These are phyloP conservation scores for Capsella rubella DNA, from an alignment of 441 rosid species.

Conservation along the genomic window DNA sequence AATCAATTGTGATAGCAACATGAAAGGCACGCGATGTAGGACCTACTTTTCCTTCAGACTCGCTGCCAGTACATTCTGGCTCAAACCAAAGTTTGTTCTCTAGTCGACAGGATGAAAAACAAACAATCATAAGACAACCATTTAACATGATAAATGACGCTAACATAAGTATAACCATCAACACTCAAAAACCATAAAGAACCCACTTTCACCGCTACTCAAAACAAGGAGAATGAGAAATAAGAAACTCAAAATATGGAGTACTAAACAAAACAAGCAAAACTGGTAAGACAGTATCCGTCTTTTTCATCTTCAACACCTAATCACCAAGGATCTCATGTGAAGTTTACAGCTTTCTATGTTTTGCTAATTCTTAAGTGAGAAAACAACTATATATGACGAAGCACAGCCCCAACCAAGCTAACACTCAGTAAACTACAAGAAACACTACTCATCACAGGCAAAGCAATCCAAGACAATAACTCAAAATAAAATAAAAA, in stretches of 20 bases:
- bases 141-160: neutral
- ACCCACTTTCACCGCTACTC: conserved; percentile 1
- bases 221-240: neutral
- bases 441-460: conserved; percentile 16
- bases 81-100: conserved; percentile 91
- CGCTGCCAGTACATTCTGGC: conserved; percentile 91
- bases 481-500: neutral
- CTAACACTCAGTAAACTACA: neutral
- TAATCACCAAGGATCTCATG: neutral
- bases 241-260: neutral
- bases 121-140: conserved; percentile 24
- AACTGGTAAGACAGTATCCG: conserved; percentile 12
- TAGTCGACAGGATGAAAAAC: conserved; percentile 42
- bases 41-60: conserved; percentile 86
- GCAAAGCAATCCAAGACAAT: neutral
- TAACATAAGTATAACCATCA: neutral
- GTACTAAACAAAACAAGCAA: neutral
- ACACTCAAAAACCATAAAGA: neutral
- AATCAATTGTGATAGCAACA: conserved; percentile 90
- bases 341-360: neutral
- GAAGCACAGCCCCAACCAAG: neutral
- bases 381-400: conserved; percentile 12
- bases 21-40: conserved; percentile 96
- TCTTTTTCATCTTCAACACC: conserved; percentile 9
- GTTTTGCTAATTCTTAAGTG: neutral